A percentile compares a stretch with the other conserved stretches of the same genome.
Evolutionary conservation across 2,329 filamentous ascomycete genomes (phyloP).

Genomic region (Ramularia endophylla): DNA sequence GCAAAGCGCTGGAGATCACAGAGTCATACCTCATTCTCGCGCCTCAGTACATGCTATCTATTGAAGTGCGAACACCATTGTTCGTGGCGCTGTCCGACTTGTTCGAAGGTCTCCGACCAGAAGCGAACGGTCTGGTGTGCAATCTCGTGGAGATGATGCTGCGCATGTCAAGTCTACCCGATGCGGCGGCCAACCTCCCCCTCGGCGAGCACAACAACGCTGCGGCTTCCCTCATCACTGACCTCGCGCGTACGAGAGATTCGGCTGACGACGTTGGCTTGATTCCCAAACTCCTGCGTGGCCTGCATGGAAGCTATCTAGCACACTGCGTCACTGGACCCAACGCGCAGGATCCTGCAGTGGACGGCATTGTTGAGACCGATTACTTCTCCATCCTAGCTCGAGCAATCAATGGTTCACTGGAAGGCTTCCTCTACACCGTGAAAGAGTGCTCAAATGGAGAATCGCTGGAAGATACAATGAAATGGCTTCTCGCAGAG

Average conservation of each 20-base stretch:
- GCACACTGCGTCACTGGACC: constrained; percentile 79
- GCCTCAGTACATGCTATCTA: constrained; percentile 41
- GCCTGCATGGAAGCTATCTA: constrained; percentile 47
- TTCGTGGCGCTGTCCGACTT: constrained; percentile 38
- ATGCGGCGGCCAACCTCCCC: constrained; percentile 9
- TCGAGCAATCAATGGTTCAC: constrained; percentile 68
- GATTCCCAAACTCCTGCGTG: constrained; percentile 48
- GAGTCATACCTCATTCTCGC: constrained; percentile 45
- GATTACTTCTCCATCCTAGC: constrained; percentile 82
- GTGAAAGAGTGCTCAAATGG: constrained; percentile 34
- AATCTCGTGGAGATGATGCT: constrained; percentile 42
- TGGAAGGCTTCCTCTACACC: constrained; percentile 57
- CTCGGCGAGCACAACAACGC: constrained; percentile 13
- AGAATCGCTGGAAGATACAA: constrained; percentile 29
- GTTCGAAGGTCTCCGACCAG: constrained; percentile 39
- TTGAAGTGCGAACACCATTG: constrained; percentile 34
- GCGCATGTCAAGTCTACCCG: constrained; percentile 39
- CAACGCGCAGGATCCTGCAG: constrained; percentile 59
- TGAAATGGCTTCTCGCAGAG: constrained; percentile 48
- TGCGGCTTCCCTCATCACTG: constrained; percentile 12
- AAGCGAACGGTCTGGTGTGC: constrained; percentile 43
- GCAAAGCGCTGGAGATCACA: constrained; percentile 45
- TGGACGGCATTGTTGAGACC: constrained; percentile 70
- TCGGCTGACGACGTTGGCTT: constrained; percentile 39
- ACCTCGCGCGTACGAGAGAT: constrained; percentile 11